These are phyloP conservation scores for Camillea tinctor DNA, from an alignment of 2,329 filamentous ascomycete species.

Conservation along the genomic window DNA sequence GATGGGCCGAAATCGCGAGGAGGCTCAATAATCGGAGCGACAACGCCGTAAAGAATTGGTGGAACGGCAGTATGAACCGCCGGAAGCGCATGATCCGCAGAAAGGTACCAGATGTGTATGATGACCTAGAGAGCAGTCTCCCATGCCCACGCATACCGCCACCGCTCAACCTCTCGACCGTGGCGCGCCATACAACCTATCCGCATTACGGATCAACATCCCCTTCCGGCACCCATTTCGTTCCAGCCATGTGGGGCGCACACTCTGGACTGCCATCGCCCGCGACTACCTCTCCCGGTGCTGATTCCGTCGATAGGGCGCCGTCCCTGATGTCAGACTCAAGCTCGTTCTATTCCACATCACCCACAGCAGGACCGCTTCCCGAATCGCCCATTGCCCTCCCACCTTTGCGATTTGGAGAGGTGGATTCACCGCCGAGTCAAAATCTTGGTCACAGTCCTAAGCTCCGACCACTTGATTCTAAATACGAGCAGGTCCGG, in stretches of 20 bases:
- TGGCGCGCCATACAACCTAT: constrained; percentile 12
- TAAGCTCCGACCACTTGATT: constrained; percentile 5
- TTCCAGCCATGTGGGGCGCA: constrained; percentile 14
- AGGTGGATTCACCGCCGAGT: constrained; percentile 10
- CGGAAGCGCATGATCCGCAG: constrained; percentile 53
- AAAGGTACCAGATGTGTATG: constrained; percentile 28
- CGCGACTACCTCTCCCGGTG: constrained; percentile 46
- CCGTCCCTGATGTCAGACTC: constrained; percentile 72
- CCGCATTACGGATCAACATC: constrained; percentile 18
- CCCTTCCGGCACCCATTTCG: constrained; percentile 8
- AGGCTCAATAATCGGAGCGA: constrained; percentile 81
- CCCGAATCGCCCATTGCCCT: constrained; percentile 41
- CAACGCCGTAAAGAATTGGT: constrained; percentile 98
- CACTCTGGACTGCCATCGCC: constrained; percentile 31
- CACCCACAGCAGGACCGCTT: constrained; percentile 44
- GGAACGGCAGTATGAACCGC: constrained; percentile 90
- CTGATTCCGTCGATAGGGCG: constrained; percentile 56
- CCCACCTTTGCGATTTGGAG: constrained; percentile 32
- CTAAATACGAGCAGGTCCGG: constrained; percentile 8
- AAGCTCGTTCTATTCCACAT: constrained; percentile 61
- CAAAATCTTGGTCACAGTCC: constrained; percentile 7
- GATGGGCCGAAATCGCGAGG: constrained; percentile 91
- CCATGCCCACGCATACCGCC: constrained; percentile 15
- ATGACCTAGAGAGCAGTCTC: constrained; percentile 27
- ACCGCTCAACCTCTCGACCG: background rate